Percentiles rank a stretch among this genome's conserved stretches.
Evolutionary conservation across 108 stramenopile genomes (phyloP).

Genomic region (Cyclotella choctawhatcheeana): DNA sequence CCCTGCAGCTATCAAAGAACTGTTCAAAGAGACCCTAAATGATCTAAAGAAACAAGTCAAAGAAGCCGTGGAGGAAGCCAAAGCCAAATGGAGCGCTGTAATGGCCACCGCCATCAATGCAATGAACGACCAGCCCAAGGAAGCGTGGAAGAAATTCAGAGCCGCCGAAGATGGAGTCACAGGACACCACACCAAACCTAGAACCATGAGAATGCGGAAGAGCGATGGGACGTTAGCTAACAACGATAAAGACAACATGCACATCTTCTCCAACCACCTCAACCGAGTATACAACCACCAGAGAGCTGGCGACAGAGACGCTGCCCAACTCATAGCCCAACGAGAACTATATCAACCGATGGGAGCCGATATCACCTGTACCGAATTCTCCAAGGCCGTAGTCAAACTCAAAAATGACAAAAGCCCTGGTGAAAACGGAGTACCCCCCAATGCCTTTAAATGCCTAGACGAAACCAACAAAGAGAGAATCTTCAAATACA

Average conservation of each 20-base stretch:
- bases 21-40: too few relatives aligned
- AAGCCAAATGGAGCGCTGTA: background rate
- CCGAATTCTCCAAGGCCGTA: background rate
- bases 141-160: background rate
- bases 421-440: constrained; percentile 7
- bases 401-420: constrained; percentile 11
- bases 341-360: background rate
- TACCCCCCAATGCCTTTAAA: constrained; percentile 18
- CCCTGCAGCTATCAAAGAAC: too few relatives aligned
- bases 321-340: background rate
- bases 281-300: background rate
- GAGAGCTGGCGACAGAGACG: background rate
- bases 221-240: background rate
- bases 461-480: background rate
- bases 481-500: background rate
- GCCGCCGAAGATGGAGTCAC: background rate
- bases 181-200: background rate
- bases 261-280: background rate
- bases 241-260: background rate
- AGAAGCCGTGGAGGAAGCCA: background rate
- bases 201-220: background rate
- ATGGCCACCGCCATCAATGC: background rate
- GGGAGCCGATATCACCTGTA: too few relatives aligned
- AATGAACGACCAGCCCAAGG: background rate
- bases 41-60: background rate